Evolutionary conservation across 192 early-diverging fungal species (phyloP).

Genomic region (Spinellus fusiger): DNA sequence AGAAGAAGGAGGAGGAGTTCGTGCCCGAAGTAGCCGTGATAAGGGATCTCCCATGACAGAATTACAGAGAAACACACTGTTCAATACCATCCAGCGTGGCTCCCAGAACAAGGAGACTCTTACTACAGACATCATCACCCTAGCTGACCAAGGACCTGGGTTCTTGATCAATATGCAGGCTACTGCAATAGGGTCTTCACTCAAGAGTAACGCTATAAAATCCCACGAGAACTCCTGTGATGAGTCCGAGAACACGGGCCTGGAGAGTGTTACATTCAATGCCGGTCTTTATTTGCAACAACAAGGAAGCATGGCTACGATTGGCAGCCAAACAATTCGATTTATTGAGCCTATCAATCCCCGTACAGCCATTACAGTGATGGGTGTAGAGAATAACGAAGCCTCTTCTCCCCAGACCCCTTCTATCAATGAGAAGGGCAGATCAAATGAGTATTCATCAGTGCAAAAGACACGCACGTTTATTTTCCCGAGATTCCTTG

Average conservation of each 20-base stretch:
- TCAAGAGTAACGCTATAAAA: background rate
- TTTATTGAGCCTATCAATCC: conserved; percentile 32
- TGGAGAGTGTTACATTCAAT: background rate
- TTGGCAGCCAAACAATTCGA: conserved; percentile 23
- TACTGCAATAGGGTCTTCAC: background rate
- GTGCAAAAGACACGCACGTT: too few species aligned
- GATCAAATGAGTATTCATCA: too few species aligned
- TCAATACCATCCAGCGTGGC: conserved; percentile 18
- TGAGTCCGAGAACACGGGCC: background rate
- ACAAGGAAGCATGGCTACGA: conserved; percentile 1
- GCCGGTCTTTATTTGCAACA: background rate
- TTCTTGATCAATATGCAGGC: conserved; percentile 10
- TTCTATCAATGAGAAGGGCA: too few species aligned
- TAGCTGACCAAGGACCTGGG: background rate
- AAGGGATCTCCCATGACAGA: conserved; percentile 9
- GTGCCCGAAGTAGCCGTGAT: conserved; percentile 2
- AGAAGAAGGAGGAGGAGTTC: conserved; percentile 13
- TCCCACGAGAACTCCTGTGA: background rate
- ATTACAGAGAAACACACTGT: conserved; percentile 21
- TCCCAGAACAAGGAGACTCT: background rate
- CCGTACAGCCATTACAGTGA: background rate
- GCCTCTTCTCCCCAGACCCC: too few species aligned
- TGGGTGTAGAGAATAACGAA: too few species aligned
- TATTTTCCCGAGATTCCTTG: too few species aligned
- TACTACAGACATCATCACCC: background rate